phyloP scores from a whole-genome alignment of 106 monocot genomes.

The Ottelia alismoides region DNA sequence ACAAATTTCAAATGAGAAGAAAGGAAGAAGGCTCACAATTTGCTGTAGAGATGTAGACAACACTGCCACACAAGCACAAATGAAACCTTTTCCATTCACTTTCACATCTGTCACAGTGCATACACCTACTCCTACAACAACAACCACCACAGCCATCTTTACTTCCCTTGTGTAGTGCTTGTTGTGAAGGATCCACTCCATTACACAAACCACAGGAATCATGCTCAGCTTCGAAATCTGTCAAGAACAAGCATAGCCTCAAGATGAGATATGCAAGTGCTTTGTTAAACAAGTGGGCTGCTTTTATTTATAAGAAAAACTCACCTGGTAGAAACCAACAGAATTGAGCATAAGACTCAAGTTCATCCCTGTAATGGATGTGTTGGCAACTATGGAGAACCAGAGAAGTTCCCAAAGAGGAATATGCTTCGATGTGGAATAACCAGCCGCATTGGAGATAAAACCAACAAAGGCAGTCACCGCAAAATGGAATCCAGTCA shows the following conservation, averaged over 20 bases:
- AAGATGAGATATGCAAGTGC: not conserved
- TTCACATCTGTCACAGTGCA: slow-evolving; percentile 92
- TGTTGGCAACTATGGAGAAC: slow-evolving; percentile 85
- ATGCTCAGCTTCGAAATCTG: slow-evolving; percentile 93
- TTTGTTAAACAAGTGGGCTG: not conserved
- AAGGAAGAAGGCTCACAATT: slow-evolving; percentile 45
- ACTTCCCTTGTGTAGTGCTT: slow-evolving; percentile 69
- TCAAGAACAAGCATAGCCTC: not conserved
- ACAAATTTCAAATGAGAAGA: too few species aligned
- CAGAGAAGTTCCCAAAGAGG: slow-evolving; percentile 92
- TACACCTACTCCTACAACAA: slow-evolving; percentile 71
- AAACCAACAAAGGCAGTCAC: slow-evolving; percentile 68
- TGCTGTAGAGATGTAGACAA: slow-evolving; percentile 80
- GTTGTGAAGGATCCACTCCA: slow-evolving; percentile 80
- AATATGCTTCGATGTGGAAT: slow-evolving; percentile 63
- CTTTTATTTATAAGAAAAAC: not conserved
- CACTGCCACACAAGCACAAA: slow-evolving; percentile 78
- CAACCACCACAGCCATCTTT: slow-evolving; percentile 64
- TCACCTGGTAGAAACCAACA: slow-evolving; percentile 94
- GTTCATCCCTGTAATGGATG: slow-evolving; percentile 91
- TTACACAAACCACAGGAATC: slow-evolving; percentile 88
- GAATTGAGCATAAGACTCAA: slow-evolving; percentile 92
- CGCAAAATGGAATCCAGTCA: slow-evolving; percentile 84
- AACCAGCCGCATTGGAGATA: slow-evolving; percentile 56
- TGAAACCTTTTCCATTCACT: slow-evolving; percentile 78